A percentile compares a stretch with the other conserved stretches of the same genome.
Evolutionary conservation across 805 yeast species (phyloP).

Genomic region (Wickerhamomyces ciferrii): DNA sequence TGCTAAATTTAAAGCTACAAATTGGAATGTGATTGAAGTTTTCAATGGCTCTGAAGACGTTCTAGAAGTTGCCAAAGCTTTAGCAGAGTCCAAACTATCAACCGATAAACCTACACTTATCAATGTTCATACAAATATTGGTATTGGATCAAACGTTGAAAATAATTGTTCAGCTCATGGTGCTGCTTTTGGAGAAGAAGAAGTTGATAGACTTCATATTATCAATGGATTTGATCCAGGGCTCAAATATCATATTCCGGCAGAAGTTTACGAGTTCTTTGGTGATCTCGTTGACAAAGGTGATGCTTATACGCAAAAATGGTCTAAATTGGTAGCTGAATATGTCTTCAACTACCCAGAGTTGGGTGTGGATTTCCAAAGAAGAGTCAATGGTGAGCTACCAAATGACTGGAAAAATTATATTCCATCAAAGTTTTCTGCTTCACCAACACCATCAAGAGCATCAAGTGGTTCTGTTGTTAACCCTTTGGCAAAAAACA

Average conservation of each 20-base stretch:
- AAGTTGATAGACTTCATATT: slow-evolving; percentile 19
- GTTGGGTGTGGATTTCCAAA: slow-evolving; percentile 20
- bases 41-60: slow-evolving; percentile 27
- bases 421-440: slow-evolving; percentile 15
- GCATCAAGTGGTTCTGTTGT: slow-evolving; percentile 25
- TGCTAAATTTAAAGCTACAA: slow-evolving; percentile 28
- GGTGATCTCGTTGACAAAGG: slow-evolving; percentile 20
- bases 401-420: slow-evolving; percentile 22
- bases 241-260: slow-evolving; percentile 19
- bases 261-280: slow-evolving; percentile 25
- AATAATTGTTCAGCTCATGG: slow-evolving; percentile 30
- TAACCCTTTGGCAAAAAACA: slow-evolving; percentile 21
- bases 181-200: slow-evolving; percentile 28
- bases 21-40: slow-evolving; percentile 32
- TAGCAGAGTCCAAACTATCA: slow-evolving; percentile 25
- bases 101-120: slow-evolving; percentile 30
- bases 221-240: slow-evolving; percentile 19
- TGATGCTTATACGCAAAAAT: slow-evolving; percentile 14
- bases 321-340: slow-evolving; percentile 19
- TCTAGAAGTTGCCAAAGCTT: slow-evolving; percentile 26
- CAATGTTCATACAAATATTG: slow-evolving; percentile 29
- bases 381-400: slow-evolving; percentile 24
- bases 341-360: slow-evolving; percentile 24
- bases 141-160: slow-evolving; percentile 25
- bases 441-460: slow-evolving; percentile 22